A percentile compares a stretch with the other conserved stretches of the same genome.
These are phyloP conservation scores for Tuber brumale DNA, from an alignment of 495 filamentous ascomycete species.

Conservation along the genomic window DNA sequence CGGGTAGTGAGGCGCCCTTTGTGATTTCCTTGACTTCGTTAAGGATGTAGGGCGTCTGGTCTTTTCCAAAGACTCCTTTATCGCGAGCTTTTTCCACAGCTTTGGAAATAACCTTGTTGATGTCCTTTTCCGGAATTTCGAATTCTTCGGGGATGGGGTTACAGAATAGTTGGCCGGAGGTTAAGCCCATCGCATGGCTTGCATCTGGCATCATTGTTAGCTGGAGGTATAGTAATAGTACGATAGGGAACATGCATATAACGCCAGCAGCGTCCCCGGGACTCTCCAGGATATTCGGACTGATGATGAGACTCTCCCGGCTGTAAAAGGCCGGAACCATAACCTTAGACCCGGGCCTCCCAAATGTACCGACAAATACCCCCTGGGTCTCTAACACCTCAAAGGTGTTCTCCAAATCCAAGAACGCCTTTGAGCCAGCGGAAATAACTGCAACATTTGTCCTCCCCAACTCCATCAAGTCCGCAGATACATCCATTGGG, in stretches of 20 bases:
- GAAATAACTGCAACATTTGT: constrained; percentile 83
- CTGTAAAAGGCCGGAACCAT: constrained; percentile 89
- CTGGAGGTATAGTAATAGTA: background rate
- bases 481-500: constrained; percentile 88
- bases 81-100: constrained; percentile 66
- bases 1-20: constrained; percentile 59
- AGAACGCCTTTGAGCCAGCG: constrained; percentile 89
- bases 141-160: constrained; percentile 73
- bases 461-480: constrained; percentile 88
- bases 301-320: constrained; percentile 71
- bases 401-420: constrained; percentile 83
- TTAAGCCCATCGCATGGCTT: constrained; percentile 53
- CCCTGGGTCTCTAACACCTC: constrained; percentile 95
- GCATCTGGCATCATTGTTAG: constrained; percentile 50
- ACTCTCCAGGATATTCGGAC: constrained; percentile 64
- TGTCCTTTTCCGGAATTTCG: constrained; percentile 64
- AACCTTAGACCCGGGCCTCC: constrained; percentile 54
- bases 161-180: constrained; percentile 73
- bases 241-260: constrained; percentile 54
- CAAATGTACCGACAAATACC: constrained; percentile 78
- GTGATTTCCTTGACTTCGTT: constrained; percentile 74
- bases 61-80: constrained; percentile 62
- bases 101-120: constrained; percentile 64
- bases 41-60: constrained; percentile 85
- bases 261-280: constrained; percentile 80